Evolutionary conservation across 805 yeast genomes (phyloP), one percentile per base, ranked within the genome.

Genomic region (Wickerhamomyces ciferrii): DNA sequence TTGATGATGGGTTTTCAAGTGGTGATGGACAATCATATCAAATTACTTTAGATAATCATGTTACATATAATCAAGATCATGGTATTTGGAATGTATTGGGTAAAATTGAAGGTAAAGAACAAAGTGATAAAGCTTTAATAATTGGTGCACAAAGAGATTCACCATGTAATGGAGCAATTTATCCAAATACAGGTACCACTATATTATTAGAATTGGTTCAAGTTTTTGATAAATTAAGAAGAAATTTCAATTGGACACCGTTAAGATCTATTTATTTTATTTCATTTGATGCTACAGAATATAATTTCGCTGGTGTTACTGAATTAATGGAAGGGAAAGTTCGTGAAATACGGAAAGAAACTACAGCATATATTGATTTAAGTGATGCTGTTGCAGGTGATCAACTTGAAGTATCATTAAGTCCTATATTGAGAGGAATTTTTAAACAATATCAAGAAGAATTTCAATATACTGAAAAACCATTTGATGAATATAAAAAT

Each of bases 61-160:
- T 59, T 1, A 43, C 46, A 2, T 49, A 44, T 39, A 48, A 47
- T 36, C 67, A 75, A 37, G 64, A 75, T 4, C 96, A 92, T 52
- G 77, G 79, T 18, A 69, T 85, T 4, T 82, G 94, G 87, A 87
- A 90, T 58, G 79, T 91, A 1, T 60, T 88, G 24, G 96, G 92
- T 2, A 77, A 83, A 40, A 79, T 91, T 20, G 73, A 76, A 31
- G 97, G 97, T 13, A 68, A 82, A 41, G 97, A 92, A 59, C 96
- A 88, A 65, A 68, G 71, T 19, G 87, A 79, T 19, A 76, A 79
- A 52, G 88, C 87, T 0, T 66, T 92, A 5, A 70, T 91, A 2
- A 78, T 92, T 46, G 96, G 96, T 1, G 90, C 97, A 0, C 77
- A 85, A 5, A 70, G 97, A 53, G 97, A 90, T 59, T 71, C 96